Evolutionary conservation across 192 early-diverging fungal genomes (phyloP).

Genomic region (Backusella liffmaniae): DNA sequence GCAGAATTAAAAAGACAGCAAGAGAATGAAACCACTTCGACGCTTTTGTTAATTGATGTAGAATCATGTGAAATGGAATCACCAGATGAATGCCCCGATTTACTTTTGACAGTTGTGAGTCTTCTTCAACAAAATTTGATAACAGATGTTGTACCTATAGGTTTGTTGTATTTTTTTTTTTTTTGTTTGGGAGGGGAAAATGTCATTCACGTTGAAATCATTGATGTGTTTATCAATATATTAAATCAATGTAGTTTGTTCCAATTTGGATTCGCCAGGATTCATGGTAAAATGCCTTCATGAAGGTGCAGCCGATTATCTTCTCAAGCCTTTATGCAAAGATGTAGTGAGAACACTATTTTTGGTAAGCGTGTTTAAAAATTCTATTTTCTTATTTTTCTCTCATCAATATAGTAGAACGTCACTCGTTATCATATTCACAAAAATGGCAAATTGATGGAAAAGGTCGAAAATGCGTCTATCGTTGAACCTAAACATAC

Average conservation of each 20-base stretch:
- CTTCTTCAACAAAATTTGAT: background rate
- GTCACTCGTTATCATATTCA: conserved; percentile 5
- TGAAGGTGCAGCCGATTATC: conserved; percentile 51
- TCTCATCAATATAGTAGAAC: background rate
- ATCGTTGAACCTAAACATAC: background rate
- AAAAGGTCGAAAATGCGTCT: background rate
- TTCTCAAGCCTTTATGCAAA: conserved; percentile 51
- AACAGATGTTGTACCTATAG: conserved; percentile 2
- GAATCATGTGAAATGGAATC: background rate
- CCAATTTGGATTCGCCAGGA: conserved; percentile 32
- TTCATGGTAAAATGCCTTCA: conserved; percentile 50
- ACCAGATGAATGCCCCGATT: conserved; percentile 1
- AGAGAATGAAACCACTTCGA: conserved; percentile 6
- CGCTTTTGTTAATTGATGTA: conserved; percentile 7
- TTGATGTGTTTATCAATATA: no score
- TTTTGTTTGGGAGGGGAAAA: no score
- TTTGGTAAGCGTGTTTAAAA: conserved; percentile 40
- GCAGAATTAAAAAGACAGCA: conserved; percentile 6
- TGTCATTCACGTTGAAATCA: no score
- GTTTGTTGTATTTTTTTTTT: background rate
- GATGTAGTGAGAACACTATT: conserved; percentile 52
- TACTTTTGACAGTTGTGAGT: conserved; percentile 8
- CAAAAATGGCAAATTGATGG: background rate
- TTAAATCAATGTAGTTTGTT: conserved; percentile 31
- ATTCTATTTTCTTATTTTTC: background rate